phyloP scores from a whole-genome alignment of 805 yeast genomes.

The Saccharomyces kudriavzevii region DNA sequence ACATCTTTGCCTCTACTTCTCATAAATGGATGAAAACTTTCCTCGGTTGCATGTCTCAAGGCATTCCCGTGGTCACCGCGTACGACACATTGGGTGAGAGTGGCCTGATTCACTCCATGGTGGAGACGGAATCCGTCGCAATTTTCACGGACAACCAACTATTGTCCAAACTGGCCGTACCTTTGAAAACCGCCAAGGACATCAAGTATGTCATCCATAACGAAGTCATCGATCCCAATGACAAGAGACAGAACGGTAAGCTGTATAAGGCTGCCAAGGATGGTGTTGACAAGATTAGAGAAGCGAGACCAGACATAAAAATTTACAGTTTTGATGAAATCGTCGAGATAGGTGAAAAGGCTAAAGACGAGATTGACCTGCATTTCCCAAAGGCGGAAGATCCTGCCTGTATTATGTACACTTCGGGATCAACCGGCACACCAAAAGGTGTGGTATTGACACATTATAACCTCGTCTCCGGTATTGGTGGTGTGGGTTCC shows the following conservation, averaged over 20 bases:
- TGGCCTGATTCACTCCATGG: constrained; percentile 78
- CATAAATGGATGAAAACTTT: constrained; percentile 86
- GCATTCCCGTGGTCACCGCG: constrained; percentile 89
- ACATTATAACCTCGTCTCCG: constrained; percentile 65
- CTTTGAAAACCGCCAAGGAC: constrained; percentile 54
- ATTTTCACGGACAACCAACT: constrained; percentile 79
- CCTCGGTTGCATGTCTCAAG: constrained; percentile 67
- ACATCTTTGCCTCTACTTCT: constrained; percentile 85
- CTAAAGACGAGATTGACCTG: constrained; percentile 35
- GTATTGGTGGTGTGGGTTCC: constrained; percentile 72
- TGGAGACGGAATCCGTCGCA: constrained; percentile 70
- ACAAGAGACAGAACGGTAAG: constrained; percentile 54
- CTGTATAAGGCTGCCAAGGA: constrained; percentile 47
- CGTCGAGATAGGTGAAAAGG: constrained; percentile 48
- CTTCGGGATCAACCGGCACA: constrained; percentile 68
- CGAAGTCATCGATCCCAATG: constrained; percentile 50
- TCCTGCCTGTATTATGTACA: constrained; percentile 58
- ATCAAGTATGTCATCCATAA: constrained; percentile 66
- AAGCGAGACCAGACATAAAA: constrained; percentile 66
- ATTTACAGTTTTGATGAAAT: constrained; percentile 61
- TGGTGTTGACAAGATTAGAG: constrained; percentile 52
- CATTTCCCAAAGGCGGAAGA: constrained; percentile 42
- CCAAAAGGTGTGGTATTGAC: constrained; percentile 71
- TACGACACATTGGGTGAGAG: constrained; percentile 89
- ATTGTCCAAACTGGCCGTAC: constrained; percentile 57